Evolutionary conservation across 2,329 filamentous ascomycete genomes (phyloP).

Genomic region (Colletotrichum higginsianum): DNA sequence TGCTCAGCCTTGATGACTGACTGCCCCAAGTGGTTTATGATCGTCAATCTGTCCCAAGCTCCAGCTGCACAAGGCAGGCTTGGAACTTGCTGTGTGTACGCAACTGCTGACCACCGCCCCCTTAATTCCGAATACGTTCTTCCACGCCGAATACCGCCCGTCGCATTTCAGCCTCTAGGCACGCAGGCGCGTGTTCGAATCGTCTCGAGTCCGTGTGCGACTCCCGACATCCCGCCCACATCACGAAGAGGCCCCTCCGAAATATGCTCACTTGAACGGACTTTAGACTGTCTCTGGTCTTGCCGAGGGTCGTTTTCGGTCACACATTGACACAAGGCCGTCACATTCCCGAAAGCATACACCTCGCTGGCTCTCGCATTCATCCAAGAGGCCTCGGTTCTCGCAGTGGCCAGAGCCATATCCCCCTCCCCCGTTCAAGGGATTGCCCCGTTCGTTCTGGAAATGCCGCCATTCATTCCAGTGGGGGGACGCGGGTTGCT

Average conservation of each 20-base stretch:
- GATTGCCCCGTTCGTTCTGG: slow-evolving; percentile 23
- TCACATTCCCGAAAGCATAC: background rate
- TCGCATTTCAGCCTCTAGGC: slow-evolving; percentile 7
- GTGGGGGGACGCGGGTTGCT: background rate
- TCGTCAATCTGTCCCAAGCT: slow-evolving; percentile 13
- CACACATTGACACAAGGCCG: slow-evolving; percentile 24
- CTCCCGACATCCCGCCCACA: slow-evolving; percentile 22
- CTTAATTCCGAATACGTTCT: background rate
- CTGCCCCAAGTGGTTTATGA: slow-evolving; percentile 17
- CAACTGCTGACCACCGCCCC: background rate
- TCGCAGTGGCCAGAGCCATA: background rate
- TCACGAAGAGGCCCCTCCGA: slow-evolving; percentile 27
- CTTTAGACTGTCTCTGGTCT: background rate
- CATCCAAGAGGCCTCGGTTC: background rate
- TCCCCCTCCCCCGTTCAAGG: slow-evolving; percentile 13
- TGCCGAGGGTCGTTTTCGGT: slow-evolving; percentile 22
- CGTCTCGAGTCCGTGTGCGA: background rate
- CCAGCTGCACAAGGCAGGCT: slow-evolving; percentile 28
- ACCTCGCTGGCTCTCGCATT: no score
- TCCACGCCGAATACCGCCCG: background rate
- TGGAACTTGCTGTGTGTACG: slow-evolving; percentile 6
- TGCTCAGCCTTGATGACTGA: slow-evolving; percentile 30
- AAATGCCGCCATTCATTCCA: slow-evolving; percentile 21
- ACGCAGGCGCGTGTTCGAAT: no score
- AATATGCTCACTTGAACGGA: background rate